Evolutionary conservation across 495 filamentous ascomycete genomes (phyloP), one percentile per base, ranked within the genome.

Genomic region (Aspergillus ellipticus): DNA sequence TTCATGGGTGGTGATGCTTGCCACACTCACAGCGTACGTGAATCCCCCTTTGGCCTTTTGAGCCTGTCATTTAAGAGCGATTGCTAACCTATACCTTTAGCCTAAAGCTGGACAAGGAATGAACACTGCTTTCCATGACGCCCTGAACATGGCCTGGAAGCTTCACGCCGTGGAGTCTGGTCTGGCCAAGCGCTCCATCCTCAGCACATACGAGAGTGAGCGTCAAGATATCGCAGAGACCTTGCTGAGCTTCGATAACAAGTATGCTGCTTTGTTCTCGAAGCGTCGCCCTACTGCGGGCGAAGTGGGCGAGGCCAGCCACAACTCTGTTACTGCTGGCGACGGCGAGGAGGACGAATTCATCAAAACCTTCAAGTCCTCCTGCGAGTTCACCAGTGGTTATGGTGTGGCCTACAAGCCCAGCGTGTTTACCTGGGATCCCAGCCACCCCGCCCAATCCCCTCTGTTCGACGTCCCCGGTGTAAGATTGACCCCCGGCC

Each of bases 61-160:
- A 19, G 5, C 22, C 15, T 8, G 7, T 6, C 31, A 39, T 20
- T 35, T 35, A 41, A 22, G 15, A 49, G 13, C 35, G 31, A 39
- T 39, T 22, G 47, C 66, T 71, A 62, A 70, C 76, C 24, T 7
- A 76, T 37, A 31, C 73, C 58, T 74, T 69, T 67, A 77, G 59
- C 83, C 83, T 39, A 85, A 85, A 68, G 83, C 82, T 22, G 83
- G 83, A 26, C 83, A 86, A 68, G 76, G 73, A 50, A 74, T 83
- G 79, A 75, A 75, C 65, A 75, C 75, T 54, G 70, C 72, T 54
- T 77, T 78, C 69, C 78, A 80, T 65, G 79, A 84, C 59, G 73
- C 76, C 6, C 66, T 81, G 61, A 92, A 94, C 67, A 82, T 92
- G 58, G 89, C 89, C 24, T 92, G 89, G 89, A 92, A 94, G 74